Evolutionary conservation across 345 rosid species (phyloP).

Genomic region (Draba incana): DNA sequence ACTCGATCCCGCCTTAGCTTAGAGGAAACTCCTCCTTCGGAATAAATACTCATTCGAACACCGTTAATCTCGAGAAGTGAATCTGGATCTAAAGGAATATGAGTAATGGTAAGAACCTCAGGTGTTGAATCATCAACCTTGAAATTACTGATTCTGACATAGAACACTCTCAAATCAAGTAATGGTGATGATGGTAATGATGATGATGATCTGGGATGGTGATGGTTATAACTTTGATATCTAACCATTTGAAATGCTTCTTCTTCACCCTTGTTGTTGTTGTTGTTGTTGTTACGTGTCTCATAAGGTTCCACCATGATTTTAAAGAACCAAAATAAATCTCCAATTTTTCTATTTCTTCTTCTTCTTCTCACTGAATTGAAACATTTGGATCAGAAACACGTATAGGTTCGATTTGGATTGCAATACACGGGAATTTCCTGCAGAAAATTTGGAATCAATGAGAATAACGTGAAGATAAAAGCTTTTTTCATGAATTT

Average conservation of each 20-base stretch:
- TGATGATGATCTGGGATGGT: slow-evolving; percentile 43
- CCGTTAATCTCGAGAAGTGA: slow-evolving; percentile 85
- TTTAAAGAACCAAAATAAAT: slow-evolving; percentile 24
- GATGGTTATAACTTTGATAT: slow-evolving; percentile 63
- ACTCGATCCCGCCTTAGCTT: slow-evolving; percentile 82
- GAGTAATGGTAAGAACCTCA: slow-evolving; percentile 70
- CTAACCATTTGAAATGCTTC: slow-evolving; percentile 57
- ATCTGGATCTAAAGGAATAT: slow-evolving; percentile 72
- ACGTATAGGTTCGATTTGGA: background rate
- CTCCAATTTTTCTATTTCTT: slow-evolving; percentile 11
- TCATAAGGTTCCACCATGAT: slow-evolving; percentile 59
- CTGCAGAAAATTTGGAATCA: slow-evolving; percentile 30
- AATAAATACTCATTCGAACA: slow-evolving; percentile 54
- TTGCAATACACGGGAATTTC: slow-evolving; percentile 4
- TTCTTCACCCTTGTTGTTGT: slow-evolving; percentile 38
- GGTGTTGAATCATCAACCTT: slow-evolving; percentile 70
- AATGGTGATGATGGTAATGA: slow-evolving; percentile 38
- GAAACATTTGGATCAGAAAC: slow-evolving; percentile 14
- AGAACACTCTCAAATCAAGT: slow-evolving; percentile 91
- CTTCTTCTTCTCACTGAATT: slow-evolving; percentile 17
- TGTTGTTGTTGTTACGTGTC: slow-evolving; percentile 31
- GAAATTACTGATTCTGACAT: slow-evolving; percentile 77
- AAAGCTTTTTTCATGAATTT: slow-evolving; percentile 6
- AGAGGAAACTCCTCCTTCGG: slow-evolving; percentile 66
- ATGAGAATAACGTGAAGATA: slow-evolving; percentile 14